These are phyloP conservation scores for Pleurotus citrinopileatus DNA, from an alignment of 768 basidiomycete genomes.

Conservation along the genomic window DNA sequence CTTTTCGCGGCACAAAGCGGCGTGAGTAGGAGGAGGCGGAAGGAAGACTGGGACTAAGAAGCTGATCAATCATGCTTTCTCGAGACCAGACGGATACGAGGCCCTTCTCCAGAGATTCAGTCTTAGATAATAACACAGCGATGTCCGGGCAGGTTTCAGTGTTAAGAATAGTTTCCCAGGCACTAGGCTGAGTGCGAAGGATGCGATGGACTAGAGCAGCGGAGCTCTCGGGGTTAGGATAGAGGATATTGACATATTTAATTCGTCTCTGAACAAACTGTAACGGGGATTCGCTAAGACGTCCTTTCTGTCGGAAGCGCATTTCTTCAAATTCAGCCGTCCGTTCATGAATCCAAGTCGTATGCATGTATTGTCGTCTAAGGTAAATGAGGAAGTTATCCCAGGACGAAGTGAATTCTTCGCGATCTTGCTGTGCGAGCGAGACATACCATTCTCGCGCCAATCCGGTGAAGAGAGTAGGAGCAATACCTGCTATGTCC, in stretches of 20 bases:
- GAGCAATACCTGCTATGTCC: slow-evolving; percentile 5
- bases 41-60: background rate
- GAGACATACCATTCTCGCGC: slow-evolving; percentile 4
- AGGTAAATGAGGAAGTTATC: slow-evolving; percentile 9
- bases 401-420: background rate
- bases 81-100: background rate
- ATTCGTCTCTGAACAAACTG: background rate
- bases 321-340: slow-evolving; percentile 16
- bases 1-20: background rate
- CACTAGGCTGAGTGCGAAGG: background rate
- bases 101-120: background rate
- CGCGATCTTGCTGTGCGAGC: background rate
- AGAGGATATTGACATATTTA: background rate
- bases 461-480: background rate
- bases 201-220: background rate
- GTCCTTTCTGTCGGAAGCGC: slow-evolving; percentile 10
- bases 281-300: background rate
- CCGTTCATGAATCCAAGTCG: slow-evolving; percentile 7
- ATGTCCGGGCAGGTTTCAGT: background rate
- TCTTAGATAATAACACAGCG: background rate
- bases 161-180: background rate
- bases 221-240: background rate
- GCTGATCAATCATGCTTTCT: background rate
- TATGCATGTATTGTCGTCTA: slow-evolving; percentile 15
- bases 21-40: background rate